Base-by-base conservation (phyloP, 768 basidiomycete genomes). In the Suillus decipiens region DNA sequence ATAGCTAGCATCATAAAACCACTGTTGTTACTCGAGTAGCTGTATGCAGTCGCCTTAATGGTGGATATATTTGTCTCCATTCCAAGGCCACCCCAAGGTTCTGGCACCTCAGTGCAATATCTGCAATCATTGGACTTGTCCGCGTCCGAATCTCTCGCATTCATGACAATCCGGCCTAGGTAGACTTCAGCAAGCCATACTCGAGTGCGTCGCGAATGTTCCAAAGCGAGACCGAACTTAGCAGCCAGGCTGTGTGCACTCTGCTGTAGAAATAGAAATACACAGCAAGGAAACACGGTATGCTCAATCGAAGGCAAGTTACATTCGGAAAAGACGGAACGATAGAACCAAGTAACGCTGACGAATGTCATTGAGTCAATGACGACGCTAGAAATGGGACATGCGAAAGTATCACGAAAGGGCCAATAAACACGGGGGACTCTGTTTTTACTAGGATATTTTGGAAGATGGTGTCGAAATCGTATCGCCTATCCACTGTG, bases 241-340 rank as follows among this genome's bases (percentile, higher is more conserved):
- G 31, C 24, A 34, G 43, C 45, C 31, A 31, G 43, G 24, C 41
- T 11, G 59, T 22, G n/a, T 63, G 47, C 37, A 50, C 22, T 22
- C 24, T n/a, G n/a, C n/a, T n/a, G n/a, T n/a, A n/a, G n/a, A n/a
- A n/a, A n/a, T n/a, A n/a, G n/a, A n/a, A n/a, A n/a, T n/a, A n/a
- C n/a, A 39, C 28, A 58, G 56, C 59, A 12, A 63, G 62, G 24
- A 63, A 63, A 48, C 62, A 63, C 24, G 62, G 62, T 24, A 43
- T 63, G 36, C 59, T 58, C 62, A 60, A 31, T 2, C 43, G 62
- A 37, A 63, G 45, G 36, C 60, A 57, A 39, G 61, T 62, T 3
- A 60, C 58, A n/a, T 33, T 59, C 15, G 57, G 61, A 22, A 62
- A 62, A 34, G 42, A 58, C n/a, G 61, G 58, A 42, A 62, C 58